Conservation (phyloP, 768 basidiomycete species). For the Auricularia heimuer region DNA sequence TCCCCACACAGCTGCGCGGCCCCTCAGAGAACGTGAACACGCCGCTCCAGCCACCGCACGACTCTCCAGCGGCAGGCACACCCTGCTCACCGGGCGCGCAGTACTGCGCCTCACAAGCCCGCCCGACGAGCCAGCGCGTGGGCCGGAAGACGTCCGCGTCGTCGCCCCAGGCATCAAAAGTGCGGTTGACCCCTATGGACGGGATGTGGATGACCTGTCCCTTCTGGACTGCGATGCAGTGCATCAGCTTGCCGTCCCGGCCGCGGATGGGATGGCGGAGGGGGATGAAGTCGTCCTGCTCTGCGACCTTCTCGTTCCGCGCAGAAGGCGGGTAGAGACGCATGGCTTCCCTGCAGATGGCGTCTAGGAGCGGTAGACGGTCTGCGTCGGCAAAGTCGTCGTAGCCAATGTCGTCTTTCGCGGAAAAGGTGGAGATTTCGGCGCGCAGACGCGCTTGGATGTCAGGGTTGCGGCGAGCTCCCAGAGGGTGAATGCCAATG, state of each 20-base stretch:
- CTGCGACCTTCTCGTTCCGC: slow-evolving; percentile 31
- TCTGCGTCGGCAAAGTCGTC: slow-evolving; percentile 23
- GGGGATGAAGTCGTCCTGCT: slow-evolving; percentile 33
- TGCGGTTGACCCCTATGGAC: slow-evolving; percentile 24
- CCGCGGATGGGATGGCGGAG: slow-evolving; percentile 26
- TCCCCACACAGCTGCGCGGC: slow-evolving; percentile 33
- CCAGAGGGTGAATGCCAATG: slow-evolving; percentile 28
- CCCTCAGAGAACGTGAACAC: slow-evolving; percentile 33
- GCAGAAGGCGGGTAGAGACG: slow-evolving; percentile 32
- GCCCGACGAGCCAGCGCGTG: slow-evolving; percentile 27
- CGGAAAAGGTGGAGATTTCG: slow-evolving; percentile 24
- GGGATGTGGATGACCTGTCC: slow-evolving; percentile 30
- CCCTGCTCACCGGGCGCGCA: slow-evolving; percentile 15
- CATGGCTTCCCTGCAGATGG: slow-evolving; percentile 33
- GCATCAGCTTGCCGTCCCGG: slow-evolving; percentile 19
- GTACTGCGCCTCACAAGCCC: slow-evolving; percentile 1
- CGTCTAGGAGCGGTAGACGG: slow-evolving; percentile 31
- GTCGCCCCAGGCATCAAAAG: slow-evolving; percentile 27
- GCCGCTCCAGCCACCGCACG: slow-evolving; percentile 26
- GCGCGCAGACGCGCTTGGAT: slow-evolving; percentile 30
- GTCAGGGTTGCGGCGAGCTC: slow-evolving; percentile 30
- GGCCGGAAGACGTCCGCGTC: slow-evolving; percentile 28
- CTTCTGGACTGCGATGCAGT: slow-evolving; percentile 22
- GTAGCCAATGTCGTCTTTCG: slow-evolving; percentile 21
- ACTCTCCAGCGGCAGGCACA: slow-evolving; percentile 19